Evolutionary conservation across 805 yeast genomes (phyloP).

Genomic region (Wickerhamomyces bisporus): DNA sequence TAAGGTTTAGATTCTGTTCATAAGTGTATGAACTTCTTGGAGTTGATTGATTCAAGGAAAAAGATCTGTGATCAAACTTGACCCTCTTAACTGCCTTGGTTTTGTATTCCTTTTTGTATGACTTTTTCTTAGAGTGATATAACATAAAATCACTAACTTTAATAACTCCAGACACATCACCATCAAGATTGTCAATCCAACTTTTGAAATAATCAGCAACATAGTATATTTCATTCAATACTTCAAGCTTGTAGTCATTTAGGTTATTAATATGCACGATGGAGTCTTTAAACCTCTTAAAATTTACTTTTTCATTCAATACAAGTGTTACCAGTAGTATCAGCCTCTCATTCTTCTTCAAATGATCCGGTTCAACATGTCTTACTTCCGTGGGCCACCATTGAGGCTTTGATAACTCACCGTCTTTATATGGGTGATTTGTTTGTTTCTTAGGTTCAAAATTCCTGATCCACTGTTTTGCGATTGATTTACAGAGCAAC

Average conservation of each 20-base stretch:
- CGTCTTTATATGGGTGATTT: constrained; percentile 53
- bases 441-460: constrained; percentile 67
- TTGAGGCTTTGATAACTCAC: constrained; percentile 43
- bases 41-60: too few species aligned
- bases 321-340: constrained; percentile 40
- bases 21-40: too few species aligned
- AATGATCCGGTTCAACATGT: constrained; percentile 73
- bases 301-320: constrained; percentile 13
- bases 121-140: too few species aligned
- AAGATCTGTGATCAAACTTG: too few species aligned
- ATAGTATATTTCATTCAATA: constrained; percentile 13
- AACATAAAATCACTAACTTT: constrained; percentile 4
- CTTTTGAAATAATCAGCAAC: not conserved
- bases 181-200: not conserved
- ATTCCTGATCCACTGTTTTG: constrained; percentile 62
- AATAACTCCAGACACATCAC: not conserved
- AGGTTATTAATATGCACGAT: not conserved
- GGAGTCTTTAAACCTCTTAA: constrained; percentile 1
- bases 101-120: too few species aligned
- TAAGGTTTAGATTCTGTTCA: too few species aligned
- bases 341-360: constrained; percentile 53
- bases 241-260: constrained; percentile 1
- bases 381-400: constrained; percentile 68
- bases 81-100: too few species aligned
- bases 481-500: constrained; percentile 46